phyloP scores from a whole-genome alignment of 1,284 basidiomycete species.

The Fistulina hepatica region DNA sequence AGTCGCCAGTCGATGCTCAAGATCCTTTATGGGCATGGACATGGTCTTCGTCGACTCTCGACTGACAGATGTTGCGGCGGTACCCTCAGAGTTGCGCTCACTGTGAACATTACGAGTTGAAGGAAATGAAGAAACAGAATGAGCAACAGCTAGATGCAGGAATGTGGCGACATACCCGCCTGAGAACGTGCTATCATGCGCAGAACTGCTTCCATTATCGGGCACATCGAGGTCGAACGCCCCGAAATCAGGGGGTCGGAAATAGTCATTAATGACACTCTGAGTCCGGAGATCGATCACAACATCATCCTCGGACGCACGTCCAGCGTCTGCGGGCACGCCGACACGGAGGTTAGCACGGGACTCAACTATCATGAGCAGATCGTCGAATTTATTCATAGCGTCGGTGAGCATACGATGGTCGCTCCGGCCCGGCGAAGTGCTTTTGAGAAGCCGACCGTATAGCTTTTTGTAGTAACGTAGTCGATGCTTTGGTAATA shows the following conservation, averaged over 20 bases:
- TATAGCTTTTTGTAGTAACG: constrained; percentile 94
- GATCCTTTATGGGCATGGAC: constrained; percentile 54
- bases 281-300: constrained; percentile 38
- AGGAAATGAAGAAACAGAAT: constrained; percentile 6
- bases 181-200: constrained; percentile 40
- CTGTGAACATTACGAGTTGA: constrained; percentile 23
- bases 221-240: constrained; percentile 21
- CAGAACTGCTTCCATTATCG: constrained; percentile 37
- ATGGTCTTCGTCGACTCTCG: constrained; percentile 38
- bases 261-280: constrained; percentile 21
- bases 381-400: constrained; percentile 68
- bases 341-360: constrained; percentile 40
- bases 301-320: constrained; percentile 39
- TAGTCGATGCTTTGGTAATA: constrained; percentile 75
- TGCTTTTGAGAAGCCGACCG: constrained; percentile 76
- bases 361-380: constrained; percentile 60
- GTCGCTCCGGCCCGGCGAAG: constrained; percentile 81
- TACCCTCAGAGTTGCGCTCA: constrained; percentile 49
- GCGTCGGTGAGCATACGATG: constrained; percentile 75
- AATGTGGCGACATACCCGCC: constrained; percentile 36
- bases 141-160: background rate
- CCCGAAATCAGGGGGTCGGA: constrained; percentile 11
- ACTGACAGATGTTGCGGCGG: constrained; percentile 41
- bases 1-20: constrained; percentile 76
- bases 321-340: constrained; percentile 15